Base-by-base conservation (phyloP, 208 protist genomes). In the Trypanosoma rangeli region DNA sequence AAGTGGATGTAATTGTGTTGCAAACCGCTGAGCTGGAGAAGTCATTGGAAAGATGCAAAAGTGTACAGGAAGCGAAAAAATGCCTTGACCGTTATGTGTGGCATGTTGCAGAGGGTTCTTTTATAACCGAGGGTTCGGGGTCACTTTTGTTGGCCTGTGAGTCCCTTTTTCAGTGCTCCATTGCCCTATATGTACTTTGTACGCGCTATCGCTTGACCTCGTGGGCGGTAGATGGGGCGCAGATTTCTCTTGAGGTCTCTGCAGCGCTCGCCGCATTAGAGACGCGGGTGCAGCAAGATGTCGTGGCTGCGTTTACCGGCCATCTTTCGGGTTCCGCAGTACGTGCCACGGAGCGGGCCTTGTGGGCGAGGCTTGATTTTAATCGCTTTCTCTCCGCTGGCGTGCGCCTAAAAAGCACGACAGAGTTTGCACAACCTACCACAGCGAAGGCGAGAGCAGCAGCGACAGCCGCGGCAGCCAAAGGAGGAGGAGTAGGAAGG, bases 301-400 rank as follows among this genome's bases (percentile, higher is more conserved):
- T 95, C 24, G 66, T 90, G 22, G 74, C 82, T 13, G 77, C 78
- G 12, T 87, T 93, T 67, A 83, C 78, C 9, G 79, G 79, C 0
- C 80, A 92, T 58, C 84, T 95, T 31, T 71, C 74, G 39, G 70
- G 76, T 16, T 79, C 80, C 35, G 28, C 67, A 4, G 80, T 72
- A n/a, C 73, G 81, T n/a, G 60, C 68, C 31, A 80, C 72, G 63
- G 82, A 89, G 74, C 79, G 83, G 13, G 85, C 86, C 28, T 68
- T 95, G 58, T 95, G 90, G 90, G 78, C 81, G 24, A 70, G 90
- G 13, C 68, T 95, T 12, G 85, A 95, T 65, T 93, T 95, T 70
- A 95, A 85, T 73, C 73, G 82, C 15, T 92, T 73, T 78, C 85
- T 86, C 54, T 92, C 78, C 64, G 58, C 54, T 28, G 61, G 66